Conservation (phyloP, 2,329 filamentous ascomycete species). For the Colletotrichum horii region DNA sequence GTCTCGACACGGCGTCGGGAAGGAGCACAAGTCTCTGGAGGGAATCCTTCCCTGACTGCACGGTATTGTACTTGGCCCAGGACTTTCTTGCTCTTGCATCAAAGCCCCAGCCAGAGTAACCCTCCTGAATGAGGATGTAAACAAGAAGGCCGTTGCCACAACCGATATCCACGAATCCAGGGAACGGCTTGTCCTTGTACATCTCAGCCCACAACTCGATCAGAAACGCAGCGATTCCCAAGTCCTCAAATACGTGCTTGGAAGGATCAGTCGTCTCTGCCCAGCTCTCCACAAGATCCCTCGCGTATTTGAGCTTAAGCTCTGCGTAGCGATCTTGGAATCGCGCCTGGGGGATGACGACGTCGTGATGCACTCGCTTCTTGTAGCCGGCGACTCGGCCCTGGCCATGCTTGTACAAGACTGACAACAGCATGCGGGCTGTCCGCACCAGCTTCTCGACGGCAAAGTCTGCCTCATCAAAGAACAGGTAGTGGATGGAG, state of each 20-base stretch:
- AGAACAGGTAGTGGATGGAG: slow-evolving; percentile 67
- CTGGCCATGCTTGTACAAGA: slow-evolving; percentile 76
- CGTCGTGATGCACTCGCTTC: slow-evolving; percentile 85
- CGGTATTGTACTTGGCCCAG: slow-evolving; percentile 73
- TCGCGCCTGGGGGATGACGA: slow-evolving; percentile 74
- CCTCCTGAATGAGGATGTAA: slow-evolving; percentile 79
- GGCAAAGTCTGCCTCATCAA: slow-evolving; percentile 35
- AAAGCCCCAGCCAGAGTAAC: slow-evolving; percentile 87
- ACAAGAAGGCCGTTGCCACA: slow-evolving; percentile 94
- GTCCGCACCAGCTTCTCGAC: slow-evolving; percentile 65
- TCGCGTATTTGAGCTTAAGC: slow-evolving; percentile 82
- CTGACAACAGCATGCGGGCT: slow-evolving; percentile 70
- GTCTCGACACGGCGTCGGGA: slow-evolving; percentile 43
- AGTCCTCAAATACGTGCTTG: slow-evolving; percentile 96
- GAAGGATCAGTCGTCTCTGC: slow-evolving; percentile 83
- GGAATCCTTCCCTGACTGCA: slow-evolving; percentile 22
- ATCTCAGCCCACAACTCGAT: slow-evolving; percentile 90
- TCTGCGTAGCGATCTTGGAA: slow-evolving; percentile 84
- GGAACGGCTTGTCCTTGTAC: slow-evolving; percentile 70
- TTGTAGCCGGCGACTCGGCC: slow-evolving; percentile 70
- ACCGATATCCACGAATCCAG: slow-evolving; percentile 93
- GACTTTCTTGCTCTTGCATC: slow-evolving; percentile 87
- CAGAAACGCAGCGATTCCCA: slow-evolving; percentile 88
- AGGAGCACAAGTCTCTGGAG: slow-evolving; percentile 56
- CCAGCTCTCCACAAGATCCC: slow-evolving; percentile 75